Conservation (phyloP, 805 yeast genomes). For the Sugiyamaella valdiviana region DNA sequence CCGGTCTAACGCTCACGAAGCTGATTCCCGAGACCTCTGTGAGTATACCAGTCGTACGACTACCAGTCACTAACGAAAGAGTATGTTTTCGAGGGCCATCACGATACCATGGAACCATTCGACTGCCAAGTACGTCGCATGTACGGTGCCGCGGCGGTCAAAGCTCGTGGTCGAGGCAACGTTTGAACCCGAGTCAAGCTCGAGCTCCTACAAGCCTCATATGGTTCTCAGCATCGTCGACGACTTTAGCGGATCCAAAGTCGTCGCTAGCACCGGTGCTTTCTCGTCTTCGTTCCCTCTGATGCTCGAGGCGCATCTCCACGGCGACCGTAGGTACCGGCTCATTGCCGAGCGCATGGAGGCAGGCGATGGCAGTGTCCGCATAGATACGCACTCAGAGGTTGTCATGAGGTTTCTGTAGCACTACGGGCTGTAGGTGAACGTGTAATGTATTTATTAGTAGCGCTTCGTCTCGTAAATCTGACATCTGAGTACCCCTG, state of each 20-base stretch:
- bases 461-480: not conserved
- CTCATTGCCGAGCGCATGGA: constrained; percentile 23
- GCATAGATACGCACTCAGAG: constrained; percentile 9
- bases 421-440: not conserved
- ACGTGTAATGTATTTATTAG: not conserved
- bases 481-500: not conserved
- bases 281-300: constrained; percentile 9
- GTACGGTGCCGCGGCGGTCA: constrained; percentile 2
- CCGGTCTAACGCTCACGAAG: constrained; percentile 2
- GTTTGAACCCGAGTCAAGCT: not conserved
- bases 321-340: constrained; percentile 8
- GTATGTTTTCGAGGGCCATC: not conserved
- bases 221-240: constrained; percentile 15
- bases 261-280: constrained; percentile 13
- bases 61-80: not conserved
- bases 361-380: constrained; percentile 20
- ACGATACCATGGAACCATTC: not conserved
- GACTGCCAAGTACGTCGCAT: not conserved
- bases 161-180: constrained; percentile 2
- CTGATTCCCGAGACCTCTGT: constrained; percentile 6
- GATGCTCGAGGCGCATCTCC: not conserved
- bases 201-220: constrained; percentile 16
- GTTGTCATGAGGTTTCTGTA: constrained; percentile 8
- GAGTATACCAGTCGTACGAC: not conserved
- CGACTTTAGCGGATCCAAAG: not conserved